Evolutionary conservation across 306 rosid genomes (phyloP).

Genomic region (Gastrolobium bilobum): DNA sequence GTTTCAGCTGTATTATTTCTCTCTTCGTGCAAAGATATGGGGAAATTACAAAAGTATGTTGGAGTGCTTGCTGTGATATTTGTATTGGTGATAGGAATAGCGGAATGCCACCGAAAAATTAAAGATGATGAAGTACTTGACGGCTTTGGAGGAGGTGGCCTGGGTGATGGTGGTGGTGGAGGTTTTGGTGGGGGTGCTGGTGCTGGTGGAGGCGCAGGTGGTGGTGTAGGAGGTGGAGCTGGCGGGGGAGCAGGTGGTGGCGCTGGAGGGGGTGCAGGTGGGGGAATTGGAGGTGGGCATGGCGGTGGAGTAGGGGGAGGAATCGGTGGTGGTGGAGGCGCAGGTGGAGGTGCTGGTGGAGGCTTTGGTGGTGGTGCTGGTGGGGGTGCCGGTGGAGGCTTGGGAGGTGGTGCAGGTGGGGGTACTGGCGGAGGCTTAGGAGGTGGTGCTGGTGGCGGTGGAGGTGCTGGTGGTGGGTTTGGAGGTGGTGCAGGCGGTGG

Average conservation of each 20-base stretch:
- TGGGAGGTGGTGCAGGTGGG: conserved; percentile 24
- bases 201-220: conserved; percentile 33
- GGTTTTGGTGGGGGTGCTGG: conserved; percentile 47
- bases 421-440: not conserved
- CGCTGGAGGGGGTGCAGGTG: conserved; percentile 45
- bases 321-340: conserved; percentile 45
- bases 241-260: conserved; percentile 59
- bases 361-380: conserved; percentile 24
- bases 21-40: conserved; percentile 55
- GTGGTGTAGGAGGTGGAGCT: not conserved
- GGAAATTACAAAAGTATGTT: conserved; percentile 48
- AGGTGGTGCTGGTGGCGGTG: conserved; percentile 29
- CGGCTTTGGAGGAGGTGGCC: conserved; percentile 42
- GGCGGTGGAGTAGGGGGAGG: conserved; percentile 42
- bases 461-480: not conserved
- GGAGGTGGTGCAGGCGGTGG: conserved; percentile 15
- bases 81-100: conserved; percentile 54
- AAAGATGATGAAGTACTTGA: conserved; percentile 47
- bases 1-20: not conserved
- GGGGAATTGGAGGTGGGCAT: conserved; percentile 47
- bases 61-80: conserved; percentile 57
- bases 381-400: not conserved
- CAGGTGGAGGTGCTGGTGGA: conserved; percentile 51
- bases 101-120: conserved; percentile 57
- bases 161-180: conserved; percentile 32